Conservation (phyloP, 1,284 basidiomycete genomes). For the Hemileia vastatrix region DNA sequence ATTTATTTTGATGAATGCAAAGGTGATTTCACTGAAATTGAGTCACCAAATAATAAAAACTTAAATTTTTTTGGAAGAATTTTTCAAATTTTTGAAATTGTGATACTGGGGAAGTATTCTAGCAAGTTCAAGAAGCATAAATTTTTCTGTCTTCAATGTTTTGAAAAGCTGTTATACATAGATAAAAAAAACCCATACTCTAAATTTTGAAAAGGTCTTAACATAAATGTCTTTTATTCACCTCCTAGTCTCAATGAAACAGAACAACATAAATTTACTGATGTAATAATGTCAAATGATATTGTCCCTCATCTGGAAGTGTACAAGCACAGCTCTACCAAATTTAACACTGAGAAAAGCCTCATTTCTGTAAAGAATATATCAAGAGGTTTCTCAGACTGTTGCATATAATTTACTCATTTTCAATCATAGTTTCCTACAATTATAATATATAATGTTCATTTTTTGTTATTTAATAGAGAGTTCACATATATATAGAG, state of each 20-base stretch:
- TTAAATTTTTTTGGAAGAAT: slow-evolving; percentile 8
- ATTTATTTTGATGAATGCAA: slow-evolving; percentile 2
- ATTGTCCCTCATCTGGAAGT: neutral
- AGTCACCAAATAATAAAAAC: neutral
- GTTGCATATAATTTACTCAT: no score
- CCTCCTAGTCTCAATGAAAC: neutral
- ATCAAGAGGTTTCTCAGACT: neutral
- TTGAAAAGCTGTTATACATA: no score
- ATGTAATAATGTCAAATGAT: slow-evolving; percentile 2
- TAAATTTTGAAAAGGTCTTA: slow-evolving; percentile 5
- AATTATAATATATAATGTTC: no score
- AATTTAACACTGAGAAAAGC: neutral
- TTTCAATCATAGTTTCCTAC: no score
- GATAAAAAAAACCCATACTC: slow-evolving; percentile 8
- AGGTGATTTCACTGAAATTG: slow-evolving; percentile 3
- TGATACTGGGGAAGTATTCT: no score
- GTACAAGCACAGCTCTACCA: neutral
- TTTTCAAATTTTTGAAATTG: neutral
- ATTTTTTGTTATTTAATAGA: no score
- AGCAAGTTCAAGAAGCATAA: no score
- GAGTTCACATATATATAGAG: no score
- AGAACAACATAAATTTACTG: neutral
- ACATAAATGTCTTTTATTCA: slow-evolving; percentile 3
- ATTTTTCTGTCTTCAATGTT: no score
- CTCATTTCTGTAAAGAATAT: slow-evolving; percentile 7